Evolutionary conservation across 306 rosid genomes (phyloP), one percentile per base, ranked within the genome.

Genomic region (Sechiopsis laciniata): DNA sequence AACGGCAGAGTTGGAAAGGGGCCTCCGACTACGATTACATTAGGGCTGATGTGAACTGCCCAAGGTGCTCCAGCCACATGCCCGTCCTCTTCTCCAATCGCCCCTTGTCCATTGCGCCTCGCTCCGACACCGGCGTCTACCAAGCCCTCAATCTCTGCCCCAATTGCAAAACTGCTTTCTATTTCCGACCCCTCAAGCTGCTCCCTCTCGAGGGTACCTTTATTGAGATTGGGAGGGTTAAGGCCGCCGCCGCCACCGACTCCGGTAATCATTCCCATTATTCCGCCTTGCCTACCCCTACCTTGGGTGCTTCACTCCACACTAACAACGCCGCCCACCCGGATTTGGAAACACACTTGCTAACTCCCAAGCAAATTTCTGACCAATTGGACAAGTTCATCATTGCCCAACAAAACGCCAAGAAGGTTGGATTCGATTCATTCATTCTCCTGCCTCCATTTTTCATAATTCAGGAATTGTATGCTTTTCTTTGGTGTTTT

Each of bases 121-220:
- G 12, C 37, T 32, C 37, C 37, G 85, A 84, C 71, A 52, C 72
- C 0, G 90, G 92, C 12, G 52, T 88, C 2, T 88, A 76, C 71
- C 94, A 88, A 77, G 89, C 94, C 10, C 79, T 88, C 40, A 88
- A 88, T 56, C 84, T 88, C 26, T 88, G 94, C 72, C 80, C 87
- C 15, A 70, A 54, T 61, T 88, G 94, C 75, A 78, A 74, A 37
- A 82, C 90, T 24, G 94, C 94, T 24, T 88, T 88, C 83, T 88
- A 88, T 55, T 88, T 88, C 76, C 63, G 82, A 56, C 94, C 94
- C 1, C 84, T 78, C 77, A 88, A 88, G 82, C 68, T 88, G 73
- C 78, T 40, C n/a, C 94, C 94, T 21, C 64, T 88, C 17, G 84
- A 88, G 40, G 94, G 94, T 2, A 77, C 80, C 22, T 88, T 88